Base-by-base conservation (phyloP, 2,329 filamentous ascomycete species). In the Sarocladiaceae sp. region DNA sequence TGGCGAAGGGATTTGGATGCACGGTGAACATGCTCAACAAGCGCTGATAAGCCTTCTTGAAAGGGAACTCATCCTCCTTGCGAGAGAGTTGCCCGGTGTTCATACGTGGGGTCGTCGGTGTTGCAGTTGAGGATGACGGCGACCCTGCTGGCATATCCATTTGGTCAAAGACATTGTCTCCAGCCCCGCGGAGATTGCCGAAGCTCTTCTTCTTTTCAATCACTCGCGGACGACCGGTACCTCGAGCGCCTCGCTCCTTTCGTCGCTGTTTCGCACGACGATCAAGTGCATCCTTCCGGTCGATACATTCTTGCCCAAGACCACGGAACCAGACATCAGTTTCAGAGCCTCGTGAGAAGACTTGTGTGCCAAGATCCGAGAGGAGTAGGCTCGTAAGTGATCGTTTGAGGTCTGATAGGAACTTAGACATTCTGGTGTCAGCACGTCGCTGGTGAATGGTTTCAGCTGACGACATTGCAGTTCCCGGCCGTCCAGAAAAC, bases 281-380 rank as follows among this genome's bases (percentile, higher is more conserved):
- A 54, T 82, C 75, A 28, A 78, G 67, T 3, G 77, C 74, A 48
- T 84, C 79, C 44, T 78, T 81, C 23, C 82, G 75, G 35, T 85
- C 80, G 50, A 85, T 82, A 62, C 82, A 86, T 57, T 86, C 74
- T 59, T 86, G 80, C 2, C 83, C 82, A 6, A 91, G 67, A 13
- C 81, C 80, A 50, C 81, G 77, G 59, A 97, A 94, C 87, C 93
- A 97, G 3, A 77, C 77, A 66, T 97, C 94, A 1, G 93, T 97
- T 71, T 99, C 94, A 37, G 91, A 96, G 3, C 94, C 94, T 49
- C 82, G 82, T n/a, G 85, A 83, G 67, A 95, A 94, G 1, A 97
- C 86, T 26, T 90, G 81, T 36, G 86, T 91, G 5, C 92, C 91
- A 3, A 97, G 76, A 65, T 99, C 94, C 48, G 93, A 97, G 23